Evolutionary conservation across 768 basidiomycete species (phyloP), one percentile per base, ranked within the genome.

Genomic region (Kwoniella mangroviensis): DNA sequence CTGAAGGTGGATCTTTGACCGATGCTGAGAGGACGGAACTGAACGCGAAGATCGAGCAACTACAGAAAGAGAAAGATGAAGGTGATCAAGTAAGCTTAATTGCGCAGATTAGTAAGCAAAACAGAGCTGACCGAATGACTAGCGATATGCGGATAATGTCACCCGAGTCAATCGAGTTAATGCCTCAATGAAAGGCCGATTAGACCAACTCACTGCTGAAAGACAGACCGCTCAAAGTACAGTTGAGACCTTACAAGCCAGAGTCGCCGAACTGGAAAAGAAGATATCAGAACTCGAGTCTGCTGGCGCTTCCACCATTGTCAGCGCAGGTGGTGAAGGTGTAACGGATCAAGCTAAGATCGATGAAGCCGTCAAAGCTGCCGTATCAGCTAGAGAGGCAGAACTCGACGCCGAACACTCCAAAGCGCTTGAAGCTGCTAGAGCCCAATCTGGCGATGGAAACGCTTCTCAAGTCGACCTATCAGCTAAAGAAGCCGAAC

Each of bases 151-250:
- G 1, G 68, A 70, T 22, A 75, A 76, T 40, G 75, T 81, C 52
- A 59, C 64, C 3, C 72, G 68, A 64, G 79, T 81, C 62, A 81
- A 81, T 49, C 72, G 74, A 21, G 73, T 65, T 67, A 80, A 80
- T 45, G 58, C 65, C 4, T 51, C 34, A 6, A 58, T 78, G 40
- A 61, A 61, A 22, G 63, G 40, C 9, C 53, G 75, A 21, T 54
- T 75, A 5, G 57, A 61, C 26, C 66, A 63, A n/a, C 56, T 73
- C 2, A 53, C 28, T 2, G 21, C 52, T 6, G 65, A 71, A 24
- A 61, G 57, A 22, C 24, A 52, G 3, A 28, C 55, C 19, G 49
- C 65, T 12, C 61, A 74, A 53, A 24, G 19, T 9, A 69, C 61
- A 7, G 61, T 63, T 12, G 72, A 67, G 7, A 62, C 61, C 1